These are phyloP conservation scores for Betula pendula DNA, from an alignment of 306 rosid genomes.

Conservation along the genomic window DNA sequence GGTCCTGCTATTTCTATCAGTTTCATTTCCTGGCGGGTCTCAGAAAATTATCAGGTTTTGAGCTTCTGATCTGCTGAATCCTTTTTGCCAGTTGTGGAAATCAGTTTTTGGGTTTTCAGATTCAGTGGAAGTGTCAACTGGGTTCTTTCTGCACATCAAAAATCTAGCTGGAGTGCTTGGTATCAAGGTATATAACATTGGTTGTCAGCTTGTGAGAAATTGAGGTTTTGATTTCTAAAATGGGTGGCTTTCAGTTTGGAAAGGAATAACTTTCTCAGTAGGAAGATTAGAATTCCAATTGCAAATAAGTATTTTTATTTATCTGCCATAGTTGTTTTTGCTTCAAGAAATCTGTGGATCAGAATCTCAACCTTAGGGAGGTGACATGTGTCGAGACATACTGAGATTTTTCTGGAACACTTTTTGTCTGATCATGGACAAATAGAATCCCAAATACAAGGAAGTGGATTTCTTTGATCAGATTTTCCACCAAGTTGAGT, in stretches of 20 bases:
- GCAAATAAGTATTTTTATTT: neutral
- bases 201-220: neutral
- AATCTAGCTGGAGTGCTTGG: constrained; percentile 11
- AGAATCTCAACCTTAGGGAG: neutral
- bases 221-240: neutral
- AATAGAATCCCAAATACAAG: neutral
- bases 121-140: constrained; percentile 26
- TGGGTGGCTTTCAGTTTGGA: constrained; percentile 12
- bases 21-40: neutral
- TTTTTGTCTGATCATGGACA: constrained; percentile 10
- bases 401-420: neutral
- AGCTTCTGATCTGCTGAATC: constrained; percentile 1
- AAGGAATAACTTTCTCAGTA: neutral
- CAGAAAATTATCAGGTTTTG: neutral
- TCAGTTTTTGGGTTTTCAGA: constrained; percentile 19
- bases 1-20: neutral
- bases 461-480: neutral
- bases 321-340: neutral
- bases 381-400: neutral
- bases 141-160: constrained; percentile 10
- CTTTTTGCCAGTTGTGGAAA: constrained; percentile 12
- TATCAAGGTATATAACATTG: constrained; percentile 30
- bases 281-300: neutral
- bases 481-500: constrained; percentile 3
- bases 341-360: neutral